Percentiles rank a stretch among this genome's conserved stretches.
Conservation (phyloP, 2,329 filamentous ascomycete species). For the Biscogniauxia marginata region DNA sequence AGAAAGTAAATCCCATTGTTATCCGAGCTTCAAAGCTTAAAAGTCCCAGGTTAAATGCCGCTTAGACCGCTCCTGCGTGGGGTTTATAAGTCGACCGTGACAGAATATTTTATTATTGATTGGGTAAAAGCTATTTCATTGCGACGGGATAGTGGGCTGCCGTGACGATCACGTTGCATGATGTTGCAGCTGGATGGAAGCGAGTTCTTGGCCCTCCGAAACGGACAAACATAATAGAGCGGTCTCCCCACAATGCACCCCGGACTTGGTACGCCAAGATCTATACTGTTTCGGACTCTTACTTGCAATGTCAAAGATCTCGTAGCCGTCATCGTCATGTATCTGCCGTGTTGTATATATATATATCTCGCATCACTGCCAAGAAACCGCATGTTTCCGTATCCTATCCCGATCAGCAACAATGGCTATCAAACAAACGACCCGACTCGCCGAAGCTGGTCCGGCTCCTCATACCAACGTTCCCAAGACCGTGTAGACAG, state of each 20-base stretch:
- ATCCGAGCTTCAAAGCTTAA: background rate
- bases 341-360: conserved; percentile 5
- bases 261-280: conserved; percentile 17
- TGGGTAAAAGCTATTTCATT: conserved; percentile 18
- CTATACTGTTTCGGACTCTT: conserved; percentile 14
- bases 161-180: conserved; percentile 17
- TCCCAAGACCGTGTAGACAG: conserved; percentile 3
- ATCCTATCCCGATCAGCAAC: conserved; percentile 10
- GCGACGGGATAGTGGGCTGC: conserved; percentile 10
- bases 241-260: conserved; percentile 10
- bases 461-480: background rate
- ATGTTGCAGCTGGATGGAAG: conserved; percentile 11
- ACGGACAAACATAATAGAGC: conserved; percentile 1
- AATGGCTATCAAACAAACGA: conserved; percentile 14
- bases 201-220: conserved; percentile 2
- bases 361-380: conserved; percentile 11
- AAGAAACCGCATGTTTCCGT: conserved; percentile 14
- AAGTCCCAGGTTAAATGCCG: background rate
- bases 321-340: conserved; percentile 9
- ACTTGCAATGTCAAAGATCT: conserved; percentile 4
- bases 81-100: conserved; percentile 5
- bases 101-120: conserved; percentile 12
- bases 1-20: no score
- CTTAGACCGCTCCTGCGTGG: conserved; percentile 13
- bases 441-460: conserved; percentile 8